These are phyloP conservation scores for Rhodotorula sp. DNA, from an alignment of 1,284 basidiomycete genomes.

Conservation along the genomic window DNA sequence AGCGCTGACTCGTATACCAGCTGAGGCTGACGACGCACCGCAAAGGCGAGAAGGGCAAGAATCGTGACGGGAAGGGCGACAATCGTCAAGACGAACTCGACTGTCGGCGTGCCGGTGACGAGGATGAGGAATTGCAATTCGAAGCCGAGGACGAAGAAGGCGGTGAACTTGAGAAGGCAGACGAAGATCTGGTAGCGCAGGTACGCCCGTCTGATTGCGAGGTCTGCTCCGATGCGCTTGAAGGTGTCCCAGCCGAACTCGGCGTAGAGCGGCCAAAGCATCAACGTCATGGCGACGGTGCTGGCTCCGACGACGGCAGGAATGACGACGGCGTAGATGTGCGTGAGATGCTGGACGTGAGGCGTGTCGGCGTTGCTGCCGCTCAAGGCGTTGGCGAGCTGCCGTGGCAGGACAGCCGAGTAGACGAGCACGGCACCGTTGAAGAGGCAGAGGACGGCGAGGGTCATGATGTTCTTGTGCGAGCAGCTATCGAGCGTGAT, in stretches of 20 bases:
- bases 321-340: conserved; percentile 32
- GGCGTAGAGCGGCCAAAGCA: conserved; percentile 33
- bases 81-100: conserved; percentile 37
- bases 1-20: too few relatives aligned
- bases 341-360: conserved; percentile 14
- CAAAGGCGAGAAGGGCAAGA: conserved; percentile 25
- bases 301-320: conserved; percentile 19
- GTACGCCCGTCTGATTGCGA: conserved; percentile 20
- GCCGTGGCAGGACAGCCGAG: conserved; percentile 31
- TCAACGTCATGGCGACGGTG: conserved; percentile 17
- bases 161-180: conserved; percentile 38
- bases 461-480: conserved; percentile 44
- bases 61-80: conserved; percentile 32
- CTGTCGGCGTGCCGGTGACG: conserved; percentile 32
- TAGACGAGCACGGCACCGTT: conserved; percentile 40
- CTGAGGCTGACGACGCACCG: background rate
- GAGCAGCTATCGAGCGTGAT: conserved; percentile 41
- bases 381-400: conserved; percentile 26
- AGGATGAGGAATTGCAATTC: conserved; percentile 39
- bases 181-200: conserved; percentile 24
- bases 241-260: conserved; percentile 66
- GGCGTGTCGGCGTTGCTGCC: conserved; percentile 30
- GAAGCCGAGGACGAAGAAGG: conserved; percentile 26
- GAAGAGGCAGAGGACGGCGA: conserved; percentile 46
- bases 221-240: conserved; percentile 34